Evolutionary conservation across 106 monocot genomes (phyloP).

Genomic region (Dioscorea dumetorum): DNA sequence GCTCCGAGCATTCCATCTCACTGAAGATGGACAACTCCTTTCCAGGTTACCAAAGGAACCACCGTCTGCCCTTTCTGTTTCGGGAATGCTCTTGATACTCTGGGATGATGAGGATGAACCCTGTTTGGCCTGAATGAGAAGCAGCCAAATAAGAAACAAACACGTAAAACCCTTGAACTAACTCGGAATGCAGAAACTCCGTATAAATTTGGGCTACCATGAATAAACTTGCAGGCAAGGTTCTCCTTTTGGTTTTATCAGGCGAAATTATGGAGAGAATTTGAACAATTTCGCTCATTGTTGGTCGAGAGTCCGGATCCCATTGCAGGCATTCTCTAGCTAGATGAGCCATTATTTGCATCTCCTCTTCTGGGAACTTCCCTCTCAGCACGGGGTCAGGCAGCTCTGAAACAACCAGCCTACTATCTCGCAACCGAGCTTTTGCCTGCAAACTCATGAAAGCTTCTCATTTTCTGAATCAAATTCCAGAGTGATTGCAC

Average conservation of each 20-base stretch:
- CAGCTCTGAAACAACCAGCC: constrained; percentile 54
- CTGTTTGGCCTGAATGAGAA: too few relatives aligned
- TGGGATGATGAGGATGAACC: not conserved
- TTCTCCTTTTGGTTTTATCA: constrained; percentile 38
- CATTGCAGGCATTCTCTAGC: constrained; percentile 85
- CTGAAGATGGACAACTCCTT: constrained; percentile 3
- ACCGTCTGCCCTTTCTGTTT: constrained; percentile 3
- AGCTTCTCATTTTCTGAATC: not conserved
- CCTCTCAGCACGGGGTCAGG: constrained; percentile 81
- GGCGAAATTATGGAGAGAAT: constrained; percentile 63
- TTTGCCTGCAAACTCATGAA: constrained; percentile 46
- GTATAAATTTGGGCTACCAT: constrained; percentile 11
- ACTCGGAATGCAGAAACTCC: too few relatives aligned
- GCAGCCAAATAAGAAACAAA: too few relatives aligned
- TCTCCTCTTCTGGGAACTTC: constrained; percentile 78
- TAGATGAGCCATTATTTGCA: constrained; percentile 87
- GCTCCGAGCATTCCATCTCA: constrained; percentile 11
- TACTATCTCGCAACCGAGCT: constrained; percentile 46
- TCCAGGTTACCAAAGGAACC: not conserved
- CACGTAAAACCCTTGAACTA: not conserved
- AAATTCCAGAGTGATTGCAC: too few relatives aligned
- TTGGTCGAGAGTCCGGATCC: constrained; percentile 80
- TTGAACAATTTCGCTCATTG: constrained; percentile 95
- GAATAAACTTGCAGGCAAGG: constrained; percentile 33
- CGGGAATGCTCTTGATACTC: constrained; percentile 7